Evolutionary conservation across 257 asterid genomes (phyloP).

Genomic region (Petunia secreta): DNA sequence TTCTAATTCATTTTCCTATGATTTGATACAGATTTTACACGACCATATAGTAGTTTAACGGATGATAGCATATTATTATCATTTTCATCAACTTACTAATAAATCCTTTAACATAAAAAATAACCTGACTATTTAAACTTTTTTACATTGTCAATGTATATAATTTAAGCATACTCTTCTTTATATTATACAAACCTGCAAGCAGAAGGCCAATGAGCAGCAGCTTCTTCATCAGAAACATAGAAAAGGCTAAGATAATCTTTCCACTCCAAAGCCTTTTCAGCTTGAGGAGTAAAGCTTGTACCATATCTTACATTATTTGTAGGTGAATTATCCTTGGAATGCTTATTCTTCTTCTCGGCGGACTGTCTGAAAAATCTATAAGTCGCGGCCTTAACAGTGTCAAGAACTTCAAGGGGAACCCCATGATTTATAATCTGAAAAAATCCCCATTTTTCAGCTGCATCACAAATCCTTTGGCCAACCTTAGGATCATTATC

Average conservation of each 20-base stretch:
- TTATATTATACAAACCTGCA: conserved; percentile 3
- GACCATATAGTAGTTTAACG: no score
- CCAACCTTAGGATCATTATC: neutral
- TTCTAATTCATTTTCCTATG: no score
- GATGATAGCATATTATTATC: no score
- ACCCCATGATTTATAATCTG: conserved; percentile 16
- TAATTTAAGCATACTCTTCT: neutral
- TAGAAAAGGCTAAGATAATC: conserved; percentile 19
- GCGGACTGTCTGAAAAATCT: neutral
- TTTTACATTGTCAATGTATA: no score
- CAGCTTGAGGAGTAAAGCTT: conserved; percentile 9
- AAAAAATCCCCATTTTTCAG: conserved; percentile 12
- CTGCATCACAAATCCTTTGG: neutral
- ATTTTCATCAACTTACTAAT: no score
- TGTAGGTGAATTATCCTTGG: neutral
- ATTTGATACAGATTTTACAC: no score
- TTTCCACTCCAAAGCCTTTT: conserved; percentile 23
- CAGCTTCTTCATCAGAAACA: conserved; percentile 11
- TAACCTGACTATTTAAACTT: no score
- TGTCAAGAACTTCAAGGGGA: conserved; percentile 7
- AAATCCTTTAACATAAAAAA: no score
- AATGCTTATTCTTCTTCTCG: conserved; percentile 14
- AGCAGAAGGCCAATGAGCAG: conserved; percentile 2
- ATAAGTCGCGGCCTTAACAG: neutral
- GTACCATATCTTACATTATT: conserved; percentile 16